Percentiles rank a stretch among this genome's conserved stretches.
Evolutionary conservation across 441 rosid species (phyloP).

Genomic region (Pelargonium australe): DNA sequence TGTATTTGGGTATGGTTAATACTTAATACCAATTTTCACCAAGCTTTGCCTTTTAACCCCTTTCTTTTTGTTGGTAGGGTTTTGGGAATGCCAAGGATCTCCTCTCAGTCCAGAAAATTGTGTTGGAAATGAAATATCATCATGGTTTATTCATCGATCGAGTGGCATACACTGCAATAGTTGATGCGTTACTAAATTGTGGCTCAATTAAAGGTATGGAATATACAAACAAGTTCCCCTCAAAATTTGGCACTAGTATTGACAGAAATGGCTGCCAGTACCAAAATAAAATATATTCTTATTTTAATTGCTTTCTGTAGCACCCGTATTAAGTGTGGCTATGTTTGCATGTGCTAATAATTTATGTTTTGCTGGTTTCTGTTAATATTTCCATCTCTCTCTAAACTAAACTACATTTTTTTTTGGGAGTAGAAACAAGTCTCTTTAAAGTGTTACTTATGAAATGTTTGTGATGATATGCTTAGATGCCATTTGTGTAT

Average conservation of each 20-base stretch:
- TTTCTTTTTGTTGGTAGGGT: slow-evolving; percentile 35
- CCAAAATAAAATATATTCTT: background rate
- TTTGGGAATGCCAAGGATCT: slow-evolving; percentile 48
- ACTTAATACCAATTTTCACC: background rate
- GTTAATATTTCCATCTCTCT: background rate
- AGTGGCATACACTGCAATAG: slow-evolving; percentile 53
- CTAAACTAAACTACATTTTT: too few species aligned
- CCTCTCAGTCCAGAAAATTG: slow-evolving; percentile 36
- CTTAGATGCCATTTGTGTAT: slow-evolving; percentile 61
- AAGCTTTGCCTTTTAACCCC: background rate
- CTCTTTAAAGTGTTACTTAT: slow-evolving; percentile 4
- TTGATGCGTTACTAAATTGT: slow-evolving; percentile 59
- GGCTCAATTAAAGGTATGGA: slow-evolving; percentile 50
- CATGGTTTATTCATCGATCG: slow-evolving; percentile 45
- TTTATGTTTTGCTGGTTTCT: background rate
- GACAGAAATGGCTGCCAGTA: background rate
- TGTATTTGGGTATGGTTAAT: background rate
- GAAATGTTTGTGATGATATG: slow-evolving; percentile 19
- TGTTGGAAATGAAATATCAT: slow-evolving; percentile 49
- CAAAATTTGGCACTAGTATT: background rate
- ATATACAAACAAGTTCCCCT: slow-evolving; percentile 9
- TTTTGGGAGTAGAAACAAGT: background rate
- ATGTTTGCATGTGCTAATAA: background rate
- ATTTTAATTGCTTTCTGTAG: background rate
- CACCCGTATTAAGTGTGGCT: background rate